phyloP scores from a whole-genome alignment of 257 asterid genomes.

The Solanum chiquidenum region DNA sequence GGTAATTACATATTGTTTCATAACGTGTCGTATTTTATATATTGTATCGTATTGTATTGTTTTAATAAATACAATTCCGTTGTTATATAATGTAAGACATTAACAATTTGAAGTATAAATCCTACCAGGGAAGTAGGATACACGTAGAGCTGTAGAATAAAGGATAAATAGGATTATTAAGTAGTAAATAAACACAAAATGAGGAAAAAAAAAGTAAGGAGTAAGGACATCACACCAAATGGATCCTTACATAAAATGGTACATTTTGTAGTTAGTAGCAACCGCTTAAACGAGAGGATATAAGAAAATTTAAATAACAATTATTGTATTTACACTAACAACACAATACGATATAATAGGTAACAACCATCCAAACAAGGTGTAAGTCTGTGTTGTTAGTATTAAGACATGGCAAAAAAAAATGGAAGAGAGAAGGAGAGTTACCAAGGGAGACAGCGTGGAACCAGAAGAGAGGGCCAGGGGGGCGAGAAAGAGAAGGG shows the following conservation, averaged over 20 bases:
- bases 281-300: not conserved
- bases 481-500: conserved; percentile 63
- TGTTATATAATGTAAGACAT: not conserved
- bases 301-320: too few relatives aligned
- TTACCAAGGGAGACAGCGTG: conserved; percentile 88
- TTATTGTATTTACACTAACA: not conserved
- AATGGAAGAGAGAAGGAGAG: not conserved
- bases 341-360: too few relatives aligned
- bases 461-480: conserved; percentile 76
- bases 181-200: too few relatives aligned
- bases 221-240: not conserved
- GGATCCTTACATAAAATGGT: not conserved
- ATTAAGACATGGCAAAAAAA: not conserved
- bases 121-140: not conserved
- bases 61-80: not conserved
- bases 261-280: not conserved
- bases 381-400: too few relatives aligned
- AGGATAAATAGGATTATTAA: too few relatives aligned
- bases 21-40: not conserved
- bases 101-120: not conserved
- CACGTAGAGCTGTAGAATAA: not conserved
- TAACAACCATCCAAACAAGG: not conserved
- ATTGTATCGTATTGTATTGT: not conserved
- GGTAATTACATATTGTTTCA: not conserved
- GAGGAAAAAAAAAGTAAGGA: not conserved